These are phyloP conservation scores for Sedum album DNA, from an alignment of 164 flowering plant species.

Conservation along the genomic window DNA sequence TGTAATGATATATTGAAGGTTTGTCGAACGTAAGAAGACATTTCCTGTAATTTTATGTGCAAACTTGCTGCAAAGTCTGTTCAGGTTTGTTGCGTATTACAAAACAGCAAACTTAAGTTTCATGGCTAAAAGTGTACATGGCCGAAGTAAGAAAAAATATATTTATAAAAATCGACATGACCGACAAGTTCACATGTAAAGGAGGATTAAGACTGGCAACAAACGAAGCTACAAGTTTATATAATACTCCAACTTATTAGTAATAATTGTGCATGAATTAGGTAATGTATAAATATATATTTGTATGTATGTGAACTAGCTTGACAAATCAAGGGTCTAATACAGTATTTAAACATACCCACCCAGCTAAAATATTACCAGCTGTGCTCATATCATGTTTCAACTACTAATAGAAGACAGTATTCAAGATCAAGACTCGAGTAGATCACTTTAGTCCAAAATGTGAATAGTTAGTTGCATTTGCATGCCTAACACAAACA, in stretches of 20 bases:
- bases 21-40: not conserved
- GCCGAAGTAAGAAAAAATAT: too few relatives aligned
- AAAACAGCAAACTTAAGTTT: too few relatives aligned
- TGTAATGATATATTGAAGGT: not conserved
- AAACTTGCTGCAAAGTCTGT: too few relatives aligned
- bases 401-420: not conserved
- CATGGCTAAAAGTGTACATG: too few relatives aligned
- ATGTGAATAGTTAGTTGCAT: not conserved
- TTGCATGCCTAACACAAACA: not conserved
- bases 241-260: not conserved
- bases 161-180: too few relatives aligned
- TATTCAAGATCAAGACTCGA: not conserved
- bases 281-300: not conserved
- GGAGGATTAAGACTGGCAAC: not conserved
- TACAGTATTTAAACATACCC: not conserved
- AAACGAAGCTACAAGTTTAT: not conserved
- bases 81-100: too few relatives aligned
- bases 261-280: not conserved
- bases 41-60: not conserved
- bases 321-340: not conserved
- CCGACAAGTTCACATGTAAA: not conserved
- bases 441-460: not conserved
- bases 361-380: not conserved
- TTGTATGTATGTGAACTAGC: not conserved
- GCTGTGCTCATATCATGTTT: constrained; percentile 1